Percentiles rank a stretch among this genome's conserved stretches.
These are phyloP conservation scores for Aureobasidium musti DNA, from an alignment of 2,329 filamentous ascomycete species.

Conservation along the genomic window DNA sequence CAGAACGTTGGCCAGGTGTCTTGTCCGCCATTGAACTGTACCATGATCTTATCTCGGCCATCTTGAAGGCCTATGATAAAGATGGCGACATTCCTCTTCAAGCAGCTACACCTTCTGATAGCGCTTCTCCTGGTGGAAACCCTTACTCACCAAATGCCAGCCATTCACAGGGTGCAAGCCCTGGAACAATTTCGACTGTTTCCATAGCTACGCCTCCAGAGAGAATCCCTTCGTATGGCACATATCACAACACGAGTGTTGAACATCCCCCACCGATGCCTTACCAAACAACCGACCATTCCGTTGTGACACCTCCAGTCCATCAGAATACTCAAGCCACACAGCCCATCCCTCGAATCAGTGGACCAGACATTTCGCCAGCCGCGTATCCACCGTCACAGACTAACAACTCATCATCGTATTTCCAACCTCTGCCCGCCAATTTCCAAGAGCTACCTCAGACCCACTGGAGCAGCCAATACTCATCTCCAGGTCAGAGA, in stretches of 20 bases:
- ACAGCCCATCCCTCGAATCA: conserved; percentile 8
- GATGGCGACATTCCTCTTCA: conserved; percentile 54
- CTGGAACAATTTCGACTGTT: conserved; percentile 41
- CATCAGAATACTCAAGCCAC: neutral
- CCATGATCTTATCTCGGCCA: conserved; percentile 78
- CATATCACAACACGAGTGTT: conserved; percentile 37
- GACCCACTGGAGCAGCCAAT: conserved; percentile 29
- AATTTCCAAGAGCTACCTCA: conserved; percentile 36
- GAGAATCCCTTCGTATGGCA: conserved; percentile 35
- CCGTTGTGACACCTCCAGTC: conserved; percentile 25
- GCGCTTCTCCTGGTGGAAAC: conserved; percentile 36
- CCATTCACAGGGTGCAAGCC: conserved; percentile 51
- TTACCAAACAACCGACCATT: conserved; percentile 34
- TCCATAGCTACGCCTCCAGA: conserved; percentile 42
- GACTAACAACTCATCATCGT: conserved; percentile 32
- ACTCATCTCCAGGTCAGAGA: neutral
- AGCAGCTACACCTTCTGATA: conserved; percentile 51
- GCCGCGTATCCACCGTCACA: conserved; percentile 30
- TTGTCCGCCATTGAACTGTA: conserved; percentile 83
- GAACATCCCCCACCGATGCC: conserved; percentile 40
- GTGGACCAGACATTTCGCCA: neutral
- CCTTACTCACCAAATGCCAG: conserved; percentile 40
- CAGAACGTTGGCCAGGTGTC: conserved; percentile 89
- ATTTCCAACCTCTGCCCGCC: conserved; percentile 38
- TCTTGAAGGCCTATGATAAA: conserved; percentile 81